These are phyloP conservation scores for Amorphotheca resinae DNA, from an alignment of 495 filamentous ascomycete genomes.

Conservation along the genomic window DNA sequence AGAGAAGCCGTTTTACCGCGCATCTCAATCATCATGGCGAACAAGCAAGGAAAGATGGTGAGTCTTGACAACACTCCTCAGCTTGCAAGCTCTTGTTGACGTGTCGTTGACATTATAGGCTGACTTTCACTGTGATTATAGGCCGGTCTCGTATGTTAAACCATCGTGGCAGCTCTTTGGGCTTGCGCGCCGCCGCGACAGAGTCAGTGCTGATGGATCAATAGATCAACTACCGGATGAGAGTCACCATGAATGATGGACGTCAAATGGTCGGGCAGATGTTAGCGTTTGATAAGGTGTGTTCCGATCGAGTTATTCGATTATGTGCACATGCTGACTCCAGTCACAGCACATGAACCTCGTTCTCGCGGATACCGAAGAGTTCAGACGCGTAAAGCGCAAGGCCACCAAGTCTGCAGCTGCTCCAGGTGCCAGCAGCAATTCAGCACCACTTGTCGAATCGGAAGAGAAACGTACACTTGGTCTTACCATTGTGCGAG, in stretches of 20 bases:
- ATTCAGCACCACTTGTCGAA: constrained; percentile 52
- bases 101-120: constrained; percentile 53
- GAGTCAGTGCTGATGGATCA: constrained; percentile 24
- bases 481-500: constrained; percentile 88
- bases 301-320: neutral
- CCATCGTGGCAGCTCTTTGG: constrained; percentile 8
- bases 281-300: constrained; percentile 93
- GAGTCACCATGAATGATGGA: constrained; percentile 88
- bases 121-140: constrained; percentile 49
- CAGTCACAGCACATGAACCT: constrained; percentile 86
- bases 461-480: constrained; percentile 93
- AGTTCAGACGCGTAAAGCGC: constrained; percentile 89
- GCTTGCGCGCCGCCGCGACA: neutral
- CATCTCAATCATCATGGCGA: constrained; percentile 59
- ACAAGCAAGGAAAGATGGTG: constrained; percentile 99
- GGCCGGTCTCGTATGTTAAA: constrained; percentile 85
- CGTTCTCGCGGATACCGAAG: constrained; percentile 96
- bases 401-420: constrained; percentile 61
- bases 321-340: constrained; percentile 5
- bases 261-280: constrained; percentile 96
- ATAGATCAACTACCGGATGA: constrained; percentile 99
- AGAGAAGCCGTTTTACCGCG: constrained; percentile 57
- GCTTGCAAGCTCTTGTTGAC: constrained; percentile 43
- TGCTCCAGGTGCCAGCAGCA: constrained; percentile 47
- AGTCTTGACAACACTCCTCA: constrained; percentile 33